Percentiles rank a stretch among this genome's conserved stretches.
Evolutionary conservation across 2,329 filamentous ascomycete genomes (phyloP).

Genomic region (Botrytis tulipae): DNA sequence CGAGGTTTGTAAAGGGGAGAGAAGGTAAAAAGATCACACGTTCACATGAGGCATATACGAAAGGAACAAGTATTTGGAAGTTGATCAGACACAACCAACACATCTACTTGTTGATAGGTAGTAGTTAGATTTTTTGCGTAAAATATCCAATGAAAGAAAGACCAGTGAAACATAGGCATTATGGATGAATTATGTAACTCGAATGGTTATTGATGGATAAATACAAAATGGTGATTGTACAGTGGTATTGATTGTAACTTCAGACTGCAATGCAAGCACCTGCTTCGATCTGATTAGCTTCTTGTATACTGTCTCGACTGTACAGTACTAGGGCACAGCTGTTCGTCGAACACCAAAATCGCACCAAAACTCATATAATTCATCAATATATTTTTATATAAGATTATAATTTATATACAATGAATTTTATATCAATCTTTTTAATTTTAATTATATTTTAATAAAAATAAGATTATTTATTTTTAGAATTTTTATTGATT

Average conservation of each 20-base stretch:
- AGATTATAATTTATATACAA: too few species aligned
- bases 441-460: too few species aligned
- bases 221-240: rapidly evolving
- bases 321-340: too few species aligned
- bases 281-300: background rate
- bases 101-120: background rate
- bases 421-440: too few species aligned
- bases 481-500: too few species aligned
- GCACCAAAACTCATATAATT: too few species aligned
- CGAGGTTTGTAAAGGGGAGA: background rate
- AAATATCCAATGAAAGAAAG: background rate
- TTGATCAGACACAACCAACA: background rate
- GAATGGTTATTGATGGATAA: background rate
- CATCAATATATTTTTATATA: too few species aligned
- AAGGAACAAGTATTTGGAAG: background rate
- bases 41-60: background rate
- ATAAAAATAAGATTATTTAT: too few species aligned
- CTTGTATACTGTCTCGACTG: background rate
- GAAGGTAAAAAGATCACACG: too few species aligned
- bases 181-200: background rate
- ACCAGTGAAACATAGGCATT: background rate
- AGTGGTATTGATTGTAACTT: background rate
- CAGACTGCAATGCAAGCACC: background rate
- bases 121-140: background rate
- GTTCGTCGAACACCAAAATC: too few species aligned